These are phyloP conservation scores for Penicillium sp. DNA, from an alignment of 2,329 filamentous ascomycete species.

Conservation along the genomic window DNA sequence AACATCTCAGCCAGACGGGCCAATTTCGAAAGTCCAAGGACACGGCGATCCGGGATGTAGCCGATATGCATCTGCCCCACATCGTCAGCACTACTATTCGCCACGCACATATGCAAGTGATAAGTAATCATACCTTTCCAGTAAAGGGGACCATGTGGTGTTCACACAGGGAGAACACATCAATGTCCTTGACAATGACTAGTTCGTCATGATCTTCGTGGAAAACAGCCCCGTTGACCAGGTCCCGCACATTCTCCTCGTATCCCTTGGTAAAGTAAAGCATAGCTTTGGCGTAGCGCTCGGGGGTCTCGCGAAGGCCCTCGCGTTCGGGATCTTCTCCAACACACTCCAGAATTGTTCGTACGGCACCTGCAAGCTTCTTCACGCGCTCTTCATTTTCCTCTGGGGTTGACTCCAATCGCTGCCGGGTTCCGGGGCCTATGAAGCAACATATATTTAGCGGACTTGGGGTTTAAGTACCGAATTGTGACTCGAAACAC, in stretches of 20 bases:
- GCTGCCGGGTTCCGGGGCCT: slow-evolving; percentile 50
- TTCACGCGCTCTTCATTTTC: slow-evolving; percentile 58
- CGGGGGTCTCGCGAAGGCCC: slow-evolving; percentile 67
- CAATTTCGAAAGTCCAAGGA: slow-evolving; percentile 93
- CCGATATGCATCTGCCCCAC: slow-evolving; percentile 87
- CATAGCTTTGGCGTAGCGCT: slow-evolving; percentile 91
- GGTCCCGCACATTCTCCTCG: slow-evolving; percentile 86
- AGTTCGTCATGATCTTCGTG: slow-evolving; percentile 96
- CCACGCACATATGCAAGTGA: background rate
- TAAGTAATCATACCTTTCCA: slow-evolving; percentile 69
- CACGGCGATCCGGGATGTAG: slow-evolving; percentile 88
- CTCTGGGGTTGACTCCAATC: slow-evolving; percentile 59
- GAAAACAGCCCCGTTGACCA: slow-evolving; percentile 93
- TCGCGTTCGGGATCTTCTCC: slow-evolving; percentile 66
- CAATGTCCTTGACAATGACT: slow-evolving; percentile 97
- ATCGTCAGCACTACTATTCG: slow-evolving; percentile 11
- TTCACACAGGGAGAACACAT: slow-evolving; percentile 91
- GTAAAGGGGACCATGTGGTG: slow-evolving; percentile 96
- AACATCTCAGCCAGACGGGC: slow-evolving; percentile 98
- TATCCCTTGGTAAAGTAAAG: slow-evolving; percentile 96
- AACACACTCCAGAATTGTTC: slow-evolving; percentile 65
- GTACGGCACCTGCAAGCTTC: slow-evolving; percentile 63
- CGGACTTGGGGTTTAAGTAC: background rate
- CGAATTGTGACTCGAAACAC: slow-evolving; percentile 19
- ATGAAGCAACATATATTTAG: background rate